Conservation (phyloP, 2,329 filamentous ascomycete genomes). For the Macrophomina tecta region DNA sequence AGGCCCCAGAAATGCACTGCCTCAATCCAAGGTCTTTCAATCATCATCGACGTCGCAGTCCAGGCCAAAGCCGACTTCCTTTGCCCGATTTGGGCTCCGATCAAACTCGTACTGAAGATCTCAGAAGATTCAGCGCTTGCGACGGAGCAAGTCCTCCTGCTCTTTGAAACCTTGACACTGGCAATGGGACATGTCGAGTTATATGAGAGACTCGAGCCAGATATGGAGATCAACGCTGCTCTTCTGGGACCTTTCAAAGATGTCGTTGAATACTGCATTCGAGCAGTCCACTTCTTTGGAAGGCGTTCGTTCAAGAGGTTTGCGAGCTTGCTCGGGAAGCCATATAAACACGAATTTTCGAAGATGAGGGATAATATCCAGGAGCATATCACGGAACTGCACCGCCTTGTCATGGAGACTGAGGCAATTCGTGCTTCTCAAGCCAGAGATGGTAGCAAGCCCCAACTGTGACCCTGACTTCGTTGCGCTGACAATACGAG, state of each 20-base stretch:
- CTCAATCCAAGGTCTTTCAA: conserved; percentile 9
- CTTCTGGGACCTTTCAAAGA: conserved; percentile 12
- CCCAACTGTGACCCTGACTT: not conserved
- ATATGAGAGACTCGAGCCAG: not conserved
- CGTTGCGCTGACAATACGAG: not conserved
- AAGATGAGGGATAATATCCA: not conserved
- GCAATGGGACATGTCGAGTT: not conserved
- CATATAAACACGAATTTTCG: not conserved
- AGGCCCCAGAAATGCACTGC: not conserved
- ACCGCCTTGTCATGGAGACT: not conserved
- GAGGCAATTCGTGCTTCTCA: not conserved
- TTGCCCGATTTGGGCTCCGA: conserved; percentile 22
- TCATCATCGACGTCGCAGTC: not conserved
- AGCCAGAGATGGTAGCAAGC: not conserved
- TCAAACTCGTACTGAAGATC: conserved; percentile 24
- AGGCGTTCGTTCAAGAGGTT: not conserved
- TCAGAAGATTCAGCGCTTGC: not conserved
- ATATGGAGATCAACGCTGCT: not conserved
- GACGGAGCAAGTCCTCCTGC: not conserved
- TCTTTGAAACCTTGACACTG: not conserved
- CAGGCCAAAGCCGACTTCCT: not conserved
- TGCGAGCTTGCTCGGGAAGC: not conserved
- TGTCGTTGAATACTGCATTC: conserved; percentile 10
- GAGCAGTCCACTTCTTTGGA: not conserved
- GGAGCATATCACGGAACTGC: not conserved